A percentile compares a stretch with the other conserved stretches of the same genome.
phyloP scores from a whole-genome alignment of 2,329 filamentous ascomycete genomes.

The Ceratocystis cubensis region DNA sequence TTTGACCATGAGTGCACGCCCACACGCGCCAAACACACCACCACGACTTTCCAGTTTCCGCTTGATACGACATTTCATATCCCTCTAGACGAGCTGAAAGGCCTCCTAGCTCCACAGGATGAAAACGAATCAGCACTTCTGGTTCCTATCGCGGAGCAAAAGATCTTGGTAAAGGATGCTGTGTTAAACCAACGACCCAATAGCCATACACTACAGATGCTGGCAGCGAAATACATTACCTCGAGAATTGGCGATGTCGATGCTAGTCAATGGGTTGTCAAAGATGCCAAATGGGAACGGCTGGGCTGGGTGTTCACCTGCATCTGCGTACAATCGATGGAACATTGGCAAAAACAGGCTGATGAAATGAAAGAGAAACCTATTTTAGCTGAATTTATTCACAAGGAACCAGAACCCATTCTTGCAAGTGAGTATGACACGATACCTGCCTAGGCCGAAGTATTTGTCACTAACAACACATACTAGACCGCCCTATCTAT shows the following conservation, averaged over 20 bases:
- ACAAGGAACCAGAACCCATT: constrained; percentile 35
- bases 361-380: constrained; percentile 32
- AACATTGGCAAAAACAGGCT: constrained; percentile 39
- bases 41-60: constrained; percentile 36
- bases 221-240: constrained; percentile 39
- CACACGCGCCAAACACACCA: constrained; percentile 39
- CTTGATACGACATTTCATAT: constrained; percentile 35
- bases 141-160: constrained; percentile 27
- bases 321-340: constrained; percentile 40
- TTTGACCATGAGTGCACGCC: constrained; percentile 35
- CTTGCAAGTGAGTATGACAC: constrained; percentile 32
- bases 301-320: constrained; percentile 45
- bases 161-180: constrained; percentile 35
- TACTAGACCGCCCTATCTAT: constrained; percentile 44
- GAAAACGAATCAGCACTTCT: constrained; percentile 25
- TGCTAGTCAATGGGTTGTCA: constrained; percentile 37
- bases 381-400: constrained; percentile 38
- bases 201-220: constrained; percentile 37
- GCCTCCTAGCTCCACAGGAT: constrained; percentile 29
- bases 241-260: constrained; percentile 35
- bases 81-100: constrained; percentile 29
- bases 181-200: constrained; percentile 38
- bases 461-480: constrained; percentile 20
- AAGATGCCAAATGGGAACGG: constrained; percentile 33
- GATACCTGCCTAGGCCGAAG: background rate